A percentile compares a stretch with the other conserved stretches of the same genome.
Evolutionary conservation across 2,329 filamentous ascomycete genomes (phyloP).

Genomic region (Pseudonectria foliicola): DNA sequence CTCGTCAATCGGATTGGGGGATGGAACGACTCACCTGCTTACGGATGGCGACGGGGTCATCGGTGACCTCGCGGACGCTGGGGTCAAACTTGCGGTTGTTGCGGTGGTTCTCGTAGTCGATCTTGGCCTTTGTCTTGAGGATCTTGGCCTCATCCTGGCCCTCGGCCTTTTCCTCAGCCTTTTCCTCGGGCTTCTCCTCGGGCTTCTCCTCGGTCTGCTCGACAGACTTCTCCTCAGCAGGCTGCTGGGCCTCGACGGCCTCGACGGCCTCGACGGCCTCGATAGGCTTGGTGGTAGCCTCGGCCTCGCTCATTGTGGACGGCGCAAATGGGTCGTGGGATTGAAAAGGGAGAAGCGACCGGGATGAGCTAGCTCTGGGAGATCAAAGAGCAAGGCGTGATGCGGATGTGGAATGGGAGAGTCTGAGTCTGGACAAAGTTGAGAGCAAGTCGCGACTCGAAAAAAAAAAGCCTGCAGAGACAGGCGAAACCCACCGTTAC

Average conservation of each 20-base stretch:
- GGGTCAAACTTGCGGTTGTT: conserved; percentile 68
- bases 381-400: conserved; percentile 1
- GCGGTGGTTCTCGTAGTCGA: conserved; percentile 31
- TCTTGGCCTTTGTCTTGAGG: conserved; percentile 38
- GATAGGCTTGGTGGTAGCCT: conserved; percentile 32
- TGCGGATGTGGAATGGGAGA: conserved; percentile 1
- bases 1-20: not conserved
- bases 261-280: conserved; percentile 26
- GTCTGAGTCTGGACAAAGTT: conserved; percentile 9
- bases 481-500: conserved; percentile 8
- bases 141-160: conserved; percentile 26
- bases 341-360: conserved; percentile 7
- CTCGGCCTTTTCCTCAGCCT: conserved; percentile 18
- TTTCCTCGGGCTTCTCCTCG: conserved; percentile 16
- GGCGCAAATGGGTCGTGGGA: conserved; percentile 5
- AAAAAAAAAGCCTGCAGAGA: conserved; percentile 20
- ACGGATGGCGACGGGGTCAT: conserved; percentile 74
- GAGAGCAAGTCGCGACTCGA: conserved; percentile 15
- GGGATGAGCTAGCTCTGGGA: conserved; percentile 2
- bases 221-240: conserved; percentile 21
- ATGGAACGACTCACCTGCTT: conserved; percentile 55
- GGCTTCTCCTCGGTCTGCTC: conserved; percentile 21
- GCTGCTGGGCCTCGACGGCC: conserved; percentile 15
- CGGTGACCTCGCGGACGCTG: conserved; percentile 58
- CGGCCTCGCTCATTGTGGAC: conserved; percentile 33